These are phyloP conservation scores for Cystoisospora suis DNA, from an alignment of 169 alveolate species.

Conservation along the genomic window DNA sequence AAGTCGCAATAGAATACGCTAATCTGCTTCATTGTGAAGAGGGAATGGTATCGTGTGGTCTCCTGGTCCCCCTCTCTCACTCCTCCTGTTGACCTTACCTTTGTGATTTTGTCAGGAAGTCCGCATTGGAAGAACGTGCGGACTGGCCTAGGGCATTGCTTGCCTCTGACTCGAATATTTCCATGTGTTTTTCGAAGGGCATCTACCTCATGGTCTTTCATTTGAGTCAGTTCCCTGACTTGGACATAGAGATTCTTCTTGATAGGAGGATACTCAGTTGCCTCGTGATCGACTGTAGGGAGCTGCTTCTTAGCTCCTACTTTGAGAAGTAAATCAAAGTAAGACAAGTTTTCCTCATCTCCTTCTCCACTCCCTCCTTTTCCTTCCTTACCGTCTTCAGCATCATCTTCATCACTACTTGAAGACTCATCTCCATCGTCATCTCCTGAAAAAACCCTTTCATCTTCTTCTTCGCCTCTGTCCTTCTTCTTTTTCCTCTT, in stretches of 20 bases:
- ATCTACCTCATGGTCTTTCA: slow-evolving; percentile 90
- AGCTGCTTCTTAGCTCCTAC: slow-evolving; percentile 78
- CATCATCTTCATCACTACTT: slow-evolving; percentile 37
- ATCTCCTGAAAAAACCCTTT: slow-evolving; percentile 37
- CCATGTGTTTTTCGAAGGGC: slow-evolving; percentile 87
- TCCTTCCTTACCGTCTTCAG: slow-evolving; percentile 29
- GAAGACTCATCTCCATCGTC: slow-evolving; percentile 50
- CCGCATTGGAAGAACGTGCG: slow-evolving; percentile 97
- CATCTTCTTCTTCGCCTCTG: slow-evolving; percentile 61
- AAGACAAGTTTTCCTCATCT: slow-evolving; percentile 45
- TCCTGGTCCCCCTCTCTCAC: too few relatives aligned
- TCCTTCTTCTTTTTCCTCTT: background rate
- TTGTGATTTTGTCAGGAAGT: slow-evolving; percentile 90
- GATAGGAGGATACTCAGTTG: slow-evolving; percentile 83
- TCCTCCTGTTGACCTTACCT: too few relatives aligned
- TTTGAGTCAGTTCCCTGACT: slow-evolving; percentile 80
- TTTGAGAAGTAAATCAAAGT: slow-evolving; percentile 66
- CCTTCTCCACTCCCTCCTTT: slow-evolving; percentile 31
- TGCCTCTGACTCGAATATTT: slow-evolving; percentile 91
- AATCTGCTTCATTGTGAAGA: too few relatives aligned
- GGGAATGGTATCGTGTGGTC: too few relatives aligned
- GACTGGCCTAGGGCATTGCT: slow-evolving; percentile 94
- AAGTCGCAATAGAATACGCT: too few relatives aligned
- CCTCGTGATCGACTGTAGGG: slow-evolving; percentile 86
- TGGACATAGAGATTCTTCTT: slow-evolving; percentile 88